Conservation (phyloP, 805 yeast species). For the Kluyveromyces starmeri region DNA sequence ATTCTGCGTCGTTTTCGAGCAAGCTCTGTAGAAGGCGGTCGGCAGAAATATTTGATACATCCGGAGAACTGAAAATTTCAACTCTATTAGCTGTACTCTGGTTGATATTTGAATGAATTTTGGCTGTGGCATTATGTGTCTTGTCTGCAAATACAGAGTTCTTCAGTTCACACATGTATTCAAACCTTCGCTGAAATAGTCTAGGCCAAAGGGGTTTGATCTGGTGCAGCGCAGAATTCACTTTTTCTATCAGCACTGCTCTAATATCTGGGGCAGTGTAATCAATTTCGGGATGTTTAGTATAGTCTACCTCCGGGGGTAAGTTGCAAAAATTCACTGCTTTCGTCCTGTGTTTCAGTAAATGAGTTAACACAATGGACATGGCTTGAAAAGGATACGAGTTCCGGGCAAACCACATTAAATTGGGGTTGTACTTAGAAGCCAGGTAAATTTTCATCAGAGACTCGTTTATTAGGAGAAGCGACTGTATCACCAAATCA, state of each 20-base stretch:
- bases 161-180: slow-evolving; percentile 2
- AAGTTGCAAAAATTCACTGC: not conserved
- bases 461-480: slow-evolving; percentile 2
- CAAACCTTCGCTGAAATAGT: not conserved
- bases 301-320: not conserved
- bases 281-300: not conserved
- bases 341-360: not conserved
- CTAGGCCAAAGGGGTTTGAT: slow-evolving; percentile 1
- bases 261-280: not conserved
- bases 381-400: slow-evolving; percentile 3
- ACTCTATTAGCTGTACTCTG: not conserved
- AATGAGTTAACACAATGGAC: slow-evolving; percentile 2
- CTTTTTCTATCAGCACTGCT: not conserved
- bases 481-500: not conserved
- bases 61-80: not conserved
- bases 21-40: slow-evolving; percentile 1
- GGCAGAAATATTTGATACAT: not conserved
- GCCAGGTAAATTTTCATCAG: slow-evolving; percentile 1
- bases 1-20: not conserved
- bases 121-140: not conserved
- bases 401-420: slow-evolving; percentile 1
- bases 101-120: not conserved
- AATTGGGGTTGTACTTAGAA: not conserved
- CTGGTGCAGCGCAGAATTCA: not conserved
- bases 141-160: not conserved